Conservation (phyloP, 331 rosid genomes). For the Malus hybrid region DNA sequence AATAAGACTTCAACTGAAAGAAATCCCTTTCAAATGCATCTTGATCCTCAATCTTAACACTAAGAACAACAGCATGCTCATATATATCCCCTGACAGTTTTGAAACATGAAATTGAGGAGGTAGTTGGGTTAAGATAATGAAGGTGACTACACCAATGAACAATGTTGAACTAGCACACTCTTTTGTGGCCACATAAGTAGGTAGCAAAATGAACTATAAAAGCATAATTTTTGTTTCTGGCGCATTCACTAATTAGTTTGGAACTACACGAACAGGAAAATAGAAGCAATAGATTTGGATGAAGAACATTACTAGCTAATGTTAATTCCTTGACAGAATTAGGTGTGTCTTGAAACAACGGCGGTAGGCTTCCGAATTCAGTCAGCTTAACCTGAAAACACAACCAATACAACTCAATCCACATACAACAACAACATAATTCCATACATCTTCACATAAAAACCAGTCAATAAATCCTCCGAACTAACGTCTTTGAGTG, state of each 20-base stretch:
- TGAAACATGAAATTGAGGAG: neutral
- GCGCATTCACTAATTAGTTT: neutral
- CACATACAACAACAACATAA: neutral
- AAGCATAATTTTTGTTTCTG: neutral
- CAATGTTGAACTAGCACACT: neutral
- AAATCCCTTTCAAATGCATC: slow-evolving; percentile 97
- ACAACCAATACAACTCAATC: neutral
- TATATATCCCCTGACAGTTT: slow-evolving; percentile 81
- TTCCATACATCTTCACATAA: neutral
- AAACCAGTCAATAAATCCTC: neutral
- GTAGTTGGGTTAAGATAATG: neutral
- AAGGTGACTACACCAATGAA: neutral
- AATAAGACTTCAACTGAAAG: slow-evolving; percentile 89
- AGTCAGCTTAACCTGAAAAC: slow-evolving; percentile 60
- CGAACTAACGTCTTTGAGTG: neutral
- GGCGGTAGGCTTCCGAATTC: slow-evolving; percentile 93
- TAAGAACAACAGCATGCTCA: slow-evolving; percentile 85
- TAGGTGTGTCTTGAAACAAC: slow-evolving; percentile 67
- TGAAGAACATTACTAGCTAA: slow-evolving; percentile 64
- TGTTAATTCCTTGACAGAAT: slow-evolving; percentile 63
- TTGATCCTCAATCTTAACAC: slow-evolving; percentile 86
- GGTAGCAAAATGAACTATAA: neutral
- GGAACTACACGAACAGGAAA: neutral
- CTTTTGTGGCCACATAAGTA: neutral
- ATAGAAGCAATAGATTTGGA: neutral